These are phyloP conservation scores for Purpureocillium takamizusanense DNA, from an alignment of 2,329 filamentous ascomycete genomes.

Conservation along the genomic window DNA sequence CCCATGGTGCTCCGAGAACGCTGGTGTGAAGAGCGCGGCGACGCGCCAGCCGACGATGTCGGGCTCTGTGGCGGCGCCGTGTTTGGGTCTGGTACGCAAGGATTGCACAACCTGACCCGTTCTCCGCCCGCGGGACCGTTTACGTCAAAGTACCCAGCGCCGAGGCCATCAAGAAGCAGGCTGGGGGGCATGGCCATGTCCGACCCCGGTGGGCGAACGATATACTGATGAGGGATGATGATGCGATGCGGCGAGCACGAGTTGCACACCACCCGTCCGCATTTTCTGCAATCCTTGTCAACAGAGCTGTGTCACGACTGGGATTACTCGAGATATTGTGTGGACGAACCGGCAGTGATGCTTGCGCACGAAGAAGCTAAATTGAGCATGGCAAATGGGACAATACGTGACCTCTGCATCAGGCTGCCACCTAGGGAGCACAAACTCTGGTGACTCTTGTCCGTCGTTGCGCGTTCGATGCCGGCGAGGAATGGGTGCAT, in stretches of 20 bases:
- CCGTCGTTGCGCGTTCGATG: neutral
- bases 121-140: constrained; percentile 44
- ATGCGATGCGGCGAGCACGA: constrained; percentile 90
- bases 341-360: constrained; percentile 77
- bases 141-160: constrained; percentile 31
- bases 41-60: constrained; percentile 17
- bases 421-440: constrained; percentile 77
- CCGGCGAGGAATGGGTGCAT: neutral
- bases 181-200: constrained; percentile 27
- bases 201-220: constrained; percentile 63
- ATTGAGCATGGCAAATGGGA: constrained; percentile 72
- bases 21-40: constrained; percentile 28
- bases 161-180: constrained; percentile 28
- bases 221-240: constrained; percentile 87
- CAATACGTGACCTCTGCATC: constrained; percentile 76
- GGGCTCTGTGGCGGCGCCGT: constrained; percentile 43
- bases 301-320: neutral
- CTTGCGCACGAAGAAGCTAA: constrained; percentile 79
- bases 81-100: constrained; percentile 54
- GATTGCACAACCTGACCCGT: constrained; percentile 51
- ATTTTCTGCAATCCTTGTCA: constrained; percentile 53
- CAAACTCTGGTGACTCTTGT: constrained; percentile 29
- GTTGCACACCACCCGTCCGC: constrained; percentile 83
- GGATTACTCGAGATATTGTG: neutral
- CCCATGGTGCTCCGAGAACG: constrained; percentile 36